Percentiles rank a stretch among this genome's conserved stretches.
Conservation (phyloP, 192 early-diverging fungal species). For the Coemansia sp. region DNA sequence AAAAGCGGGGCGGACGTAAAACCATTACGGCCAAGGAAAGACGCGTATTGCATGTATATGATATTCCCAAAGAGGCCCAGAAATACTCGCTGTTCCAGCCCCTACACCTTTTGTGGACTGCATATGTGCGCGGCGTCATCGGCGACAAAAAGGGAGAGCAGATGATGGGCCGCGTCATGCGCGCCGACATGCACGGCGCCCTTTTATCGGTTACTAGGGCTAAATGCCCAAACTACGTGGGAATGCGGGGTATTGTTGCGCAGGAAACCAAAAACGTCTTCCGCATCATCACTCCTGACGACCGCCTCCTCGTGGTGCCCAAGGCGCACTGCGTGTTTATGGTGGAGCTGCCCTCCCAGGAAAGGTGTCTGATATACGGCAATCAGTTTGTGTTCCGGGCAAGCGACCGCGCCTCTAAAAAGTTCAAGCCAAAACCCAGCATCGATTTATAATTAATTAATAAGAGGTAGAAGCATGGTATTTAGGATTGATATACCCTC, state of each 20-base stretch:
- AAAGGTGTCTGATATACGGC: slow-evolving; percentile 68
- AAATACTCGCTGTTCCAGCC: slow-evolving; percentile 67
- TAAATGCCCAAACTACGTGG: slow-evolving; percentile 77
- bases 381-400: slow-evolving; percentile 74
- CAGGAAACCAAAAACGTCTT: slow-evolving; percentile 91
- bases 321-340: slow-evolving; percentile 67
- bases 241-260: slow-evolving; percentile 75
- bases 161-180: slow-evolving; percentile 39
- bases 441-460: slow-evolving; percentile 22
- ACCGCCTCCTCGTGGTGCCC: slow-evolving; percentile 67
- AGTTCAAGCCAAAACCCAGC: slow-evolving; percentile 47
- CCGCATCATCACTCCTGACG: slow-evolving; percentile 67
- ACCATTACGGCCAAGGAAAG: slow-evolving; percentile 62
- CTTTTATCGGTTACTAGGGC: slow-evolving; percentile 70
- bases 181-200: slow-evolving; percentile 88
- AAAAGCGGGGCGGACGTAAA: slow-evolving; percentile 44
- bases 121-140: slow-evolving; percentile 71
- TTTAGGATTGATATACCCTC: slow-evolving; percentile 11
- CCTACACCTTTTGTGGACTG: slow-evolving; percentile 73
- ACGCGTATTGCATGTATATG: slow-evolving; percentile 60
- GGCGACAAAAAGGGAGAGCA: slow-evolving; percentile 20
- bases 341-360: slow-evolving; percentile 34
- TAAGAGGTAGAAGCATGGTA: slow-evolving; percentile 3
- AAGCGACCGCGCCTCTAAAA: slow-evolving; percentile 66
- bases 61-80: slow-evolving; percentile 58